Base-by-base conservation (phyloP, 768 basidiomycete species). In the Gyrodon lividus region DNA sequence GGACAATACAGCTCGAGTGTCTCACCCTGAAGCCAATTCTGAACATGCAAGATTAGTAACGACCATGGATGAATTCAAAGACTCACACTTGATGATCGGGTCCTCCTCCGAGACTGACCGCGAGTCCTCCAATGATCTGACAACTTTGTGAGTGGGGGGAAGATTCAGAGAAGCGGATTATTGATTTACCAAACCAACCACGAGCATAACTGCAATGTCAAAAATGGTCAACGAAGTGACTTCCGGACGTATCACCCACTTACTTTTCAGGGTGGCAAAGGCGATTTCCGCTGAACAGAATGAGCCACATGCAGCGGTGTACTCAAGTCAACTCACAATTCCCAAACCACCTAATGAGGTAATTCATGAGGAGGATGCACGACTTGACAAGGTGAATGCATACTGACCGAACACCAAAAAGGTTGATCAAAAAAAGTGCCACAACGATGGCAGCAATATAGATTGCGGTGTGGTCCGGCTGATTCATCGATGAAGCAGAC, bases 41-140 rank as follows among this genome's bases (percentile, higher is more conserved):
- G 19, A 37, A 43, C 22, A 13, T 33, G 30, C 6, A 4, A 45
- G 5, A 31, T 58, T 17, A 60, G 40, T 20, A 31, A 12, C 13
- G 38, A 28, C 58, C 63, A n/a, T 50, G 62, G 62, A 13, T 74
- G 4, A 16, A 30, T 6, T 72, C 70, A 28, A 73, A 58, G n/a
- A 24, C 62, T 34, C 23, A 63, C 62, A 72, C 70, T 23, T 74
- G 65, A 59, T 77, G 74, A 59, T 74, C 59, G 19, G 83, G 83
- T 4, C 80, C 84, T 39, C 80, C 82, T 46, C 83, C 83, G n/a
- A 79, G 72, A 55, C 77, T 77, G 57, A 84, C 70, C 51, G 81
- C 72, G 52, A 85, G 75, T 46, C 74, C 74, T 33, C 59, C 61
- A 14, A 76, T 58, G 53, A 76, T 70, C 62, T 63, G 44, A 24